These are phyloP conservation scores for Rhexocercosporidium sp. DNA, from an alignment of 2,329 filamentous ascomycete species.

Conservation along the genomic window DNA sequence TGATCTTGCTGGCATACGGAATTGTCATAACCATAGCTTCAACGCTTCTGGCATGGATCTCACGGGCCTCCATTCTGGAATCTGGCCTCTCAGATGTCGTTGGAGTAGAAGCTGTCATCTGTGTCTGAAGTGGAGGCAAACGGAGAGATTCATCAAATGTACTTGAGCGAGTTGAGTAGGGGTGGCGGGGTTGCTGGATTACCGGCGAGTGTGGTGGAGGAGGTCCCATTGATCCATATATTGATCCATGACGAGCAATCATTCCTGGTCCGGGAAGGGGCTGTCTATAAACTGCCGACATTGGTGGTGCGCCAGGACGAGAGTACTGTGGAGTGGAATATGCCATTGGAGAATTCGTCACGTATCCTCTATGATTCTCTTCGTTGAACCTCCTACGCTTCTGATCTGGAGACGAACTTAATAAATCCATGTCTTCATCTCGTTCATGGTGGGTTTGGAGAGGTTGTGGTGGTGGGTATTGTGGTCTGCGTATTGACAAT, in stretches of 20 bases:
- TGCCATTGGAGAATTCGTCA: slow-evolving; percentile 46
- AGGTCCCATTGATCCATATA: slow-evolving; percentile 39
- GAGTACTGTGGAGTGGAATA: slow-evolving; percentile 36
- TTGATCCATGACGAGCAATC: slow-evolving; percentile 23
- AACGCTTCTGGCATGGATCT: slow-evolving; percentile 52
- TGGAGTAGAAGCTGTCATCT: slow-evolving; percentile 43
- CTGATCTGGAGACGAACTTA: slow-evolving; percentile 56
- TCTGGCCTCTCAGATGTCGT: slow-evolving; percentile 46
- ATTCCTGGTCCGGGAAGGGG: slow-evolving; percentile 41
- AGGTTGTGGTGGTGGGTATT: slow-evolving; percentile 33
- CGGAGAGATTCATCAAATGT: slow-evolving; percentile 43
- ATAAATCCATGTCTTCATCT: slow-evolving; percentile 47
- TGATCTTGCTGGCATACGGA: slow-evolving; percentile 76
- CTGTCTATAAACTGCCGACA: slow-evolving; percentile 46
- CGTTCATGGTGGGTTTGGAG: slow-evolving; percentile 41
- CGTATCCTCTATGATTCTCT: slow-evolving; percentile 46
- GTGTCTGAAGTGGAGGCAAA: slow-evolving; percentile 43
- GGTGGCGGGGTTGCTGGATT: slow-evolving; percentile 33
- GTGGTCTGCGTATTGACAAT: slow-evolving; percentile 32
- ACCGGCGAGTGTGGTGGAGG: slow-evolving; percentile 37
- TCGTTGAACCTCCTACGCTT: slow-evolving; percentile 68
- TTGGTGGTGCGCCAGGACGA: slow-evolving; percentile 34
- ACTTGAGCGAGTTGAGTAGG: slow-evolving; percentile 34
- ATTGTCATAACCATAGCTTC: slow-evolving; percentile 79
- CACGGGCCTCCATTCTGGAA: slow-evolving; percentile 40